Evolutionary conservation across 192 early-diverging fungal species (phyloP).

Genomic region (Coemansia javaensis): DNA sequence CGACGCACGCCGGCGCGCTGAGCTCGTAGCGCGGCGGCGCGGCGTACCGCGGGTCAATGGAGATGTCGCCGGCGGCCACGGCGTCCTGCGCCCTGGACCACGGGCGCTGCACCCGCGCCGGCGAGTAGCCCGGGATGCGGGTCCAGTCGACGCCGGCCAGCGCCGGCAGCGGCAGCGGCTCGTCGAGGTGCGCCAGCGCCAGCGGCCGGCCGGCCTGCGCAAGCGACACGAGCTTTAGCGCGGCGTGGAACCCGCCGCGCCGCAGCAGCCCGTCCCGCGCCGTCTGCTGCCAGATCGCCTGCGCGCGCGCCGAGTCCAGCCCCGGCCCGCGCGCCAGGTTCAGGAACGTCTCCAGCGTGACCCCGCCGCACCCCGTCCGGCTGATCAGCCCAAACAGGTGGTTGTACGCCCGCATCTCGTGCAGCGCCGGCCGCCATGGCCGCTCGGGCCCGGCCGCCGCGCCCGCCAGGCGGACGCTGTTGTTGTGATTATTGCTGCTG

Average conservation of each 20-base stretch:
- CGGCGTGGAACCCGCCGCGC: conserved; percentile 22
- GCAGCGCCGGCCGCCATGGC: conserved; percentile 32
- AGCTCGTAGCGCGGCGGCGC: no score
- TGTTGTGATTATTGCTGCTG: no score
- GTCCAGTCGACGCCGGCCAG: conserved; percentile 8
- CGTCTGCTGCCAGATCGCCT: conserved; percentile 8
- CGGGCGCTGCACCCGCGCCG: neutral
- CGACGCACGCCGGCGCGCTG: no score
- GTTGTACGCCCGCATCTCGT: conserved; percentile 24
- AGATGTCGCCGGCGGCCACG: no score
- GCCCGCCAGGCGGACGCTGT: no score
- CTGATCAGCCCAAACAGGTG: conserved; percentile 18
- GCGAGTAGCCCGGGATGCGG: conserved; percentile 10
- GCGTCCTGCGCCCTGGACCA: no score
- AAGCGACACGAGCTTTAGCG: conserved; percentile 28
- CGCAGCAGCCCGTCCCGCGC: conserved; percentile 4
- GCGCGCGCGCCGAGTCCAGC: conserved; percentile 4
- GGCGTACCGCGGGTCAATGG: no score
- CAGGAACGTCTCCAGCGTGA: neutral
- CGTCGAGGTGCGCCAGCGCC: conserved; percentile 6
- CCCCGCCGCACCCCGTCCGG: conserved; percentile 6
- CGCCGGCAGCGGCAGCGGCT: conserved; percentile 13
- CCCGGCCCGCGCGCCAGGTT: conserved; percentile 10
- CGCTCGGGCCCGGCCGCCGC: no score
- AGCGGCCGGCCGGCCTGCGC: conserved; percentile 16